Evolutionary conservation across 202 grass and related monocot genomes (phyloP).

Genomic region (Dendrocalamus latiflorus): DNA sequence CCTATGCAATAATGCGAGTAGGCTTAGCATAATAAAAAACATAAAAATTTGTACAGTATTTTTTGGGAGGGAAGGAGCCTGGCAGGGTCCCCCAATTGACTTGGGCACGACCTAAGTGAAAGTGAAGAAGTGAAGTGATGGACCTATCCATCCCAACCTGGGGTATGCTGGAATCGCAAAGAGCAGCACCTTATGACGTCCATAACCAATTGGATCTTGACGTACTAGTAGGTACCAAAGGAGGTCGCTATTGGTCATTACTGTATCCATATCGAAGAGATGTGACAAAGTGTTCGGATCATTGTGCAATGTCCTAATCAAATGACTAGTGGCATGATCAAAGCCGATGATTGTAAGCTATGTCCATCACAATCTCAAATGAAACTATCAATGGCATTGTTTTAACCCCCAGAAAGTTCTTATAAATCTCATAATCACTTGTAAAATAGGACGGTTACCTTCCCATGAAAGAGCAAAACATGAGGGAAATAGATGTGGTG

Average conservation of each 20-base stretch:
- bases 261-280: not conserved
- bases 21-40: not conserved
- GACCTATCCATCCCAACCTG: not conserved
- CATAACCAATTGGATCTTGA: not conserved
- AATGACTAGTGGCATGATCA: constrained; percentile 14
- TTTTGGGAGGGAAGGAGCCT: not conserved
- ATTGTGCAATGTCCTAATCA: constrained; percentile 21
- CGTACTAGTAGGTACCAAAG: not conserved
- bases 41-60: not conserved
- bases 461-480: not conserved
- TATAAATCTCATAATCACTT: not conserved
- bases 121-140: not conserved
- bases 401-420: not conserved
- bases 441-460: not conserved
- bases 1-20: not conserved
- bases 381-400: not conserved
- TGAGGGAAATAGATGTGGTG: not conserved
- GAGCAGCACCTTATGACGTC: not conserved
- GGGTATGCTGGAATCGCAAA: not conserved
- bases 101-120: not conserved
- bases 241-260: not conserved
- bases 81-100: not conserved
- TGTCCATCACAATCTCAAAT: not conserved
- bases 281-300: not conserved
- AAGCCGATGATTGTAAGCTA: not conserved